A percentile compares a stretch with the other conserved stretches of the same genome.
Evolutionary conservation across 164 flowering plant species (phyloP).

Genomic region (Tinospora cordifolia): DNA sequence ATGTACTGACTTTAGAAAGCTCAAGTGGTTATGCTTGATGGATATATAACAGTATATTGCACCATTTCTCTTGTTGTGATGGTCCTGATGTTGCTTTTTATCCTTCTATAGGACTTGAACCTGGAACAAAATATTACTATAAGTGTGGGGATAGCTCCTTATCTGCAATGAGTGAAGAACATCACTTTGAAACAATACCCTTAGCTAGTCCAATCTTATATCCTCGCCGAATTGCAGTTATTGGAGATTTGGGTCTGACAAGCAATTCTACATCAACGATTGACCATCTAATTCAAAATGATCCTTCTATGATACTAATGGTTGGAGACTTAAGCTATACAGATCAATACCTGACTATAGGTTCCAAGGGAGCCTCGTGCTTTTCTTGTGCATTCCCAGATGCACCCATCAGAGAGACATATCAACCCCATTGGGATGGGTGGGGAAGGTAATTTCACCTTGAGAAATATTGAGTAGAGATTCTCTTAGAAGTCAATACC

Average conservation of each 20-base stretch:
- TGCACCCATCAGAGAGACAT: slow-evolving; percentile 83
- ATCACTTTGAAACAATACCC: slow-evolving; percentile 49
- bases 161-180: slow-evolving; percentile 68
- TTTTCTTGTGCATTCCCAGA: slow-evolving; percentile 75
- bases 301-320: slow-evolving; percentile 70
- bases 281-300: slow-evolving; percentile 59
- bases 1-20: background rate
- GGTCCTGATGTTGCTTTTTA: background rate
- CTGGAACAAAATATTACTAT: slow-evolving; percentile 59
- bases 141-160: slow-evolving; percentile 85
- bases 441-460: slow-evolving; percentile 74
- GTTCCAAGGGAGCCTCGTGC: slow-evolving; percentile 65
- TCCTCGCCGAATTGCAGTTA: slow-evolving; percentile 60
- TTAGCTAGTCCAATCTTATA: slow-evolving; percentile 38
- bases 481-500: too few relatives aligned
- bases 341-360: slow-evolving; percentile 76
- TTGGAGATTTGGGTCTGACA: slow-evolving; percentile 88
- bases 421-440: slow-evolving; percentile 94
- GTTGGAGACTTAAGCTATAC: slow-evolving; percentile 85
- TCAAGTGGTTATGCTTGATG: too few relatives aligned
- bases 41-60: background rate
- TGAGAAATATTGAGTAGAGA: background rate
- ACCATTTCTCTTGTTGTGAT: background rate
- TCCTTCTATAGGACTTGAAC: slow-evolving; percentile 55
- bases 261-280: slow-evolving; percentile 70